phyloP scores from a whole-genome alignment of 768 basidiomycete genomes.

The Cubamyces sp. region DNA sequence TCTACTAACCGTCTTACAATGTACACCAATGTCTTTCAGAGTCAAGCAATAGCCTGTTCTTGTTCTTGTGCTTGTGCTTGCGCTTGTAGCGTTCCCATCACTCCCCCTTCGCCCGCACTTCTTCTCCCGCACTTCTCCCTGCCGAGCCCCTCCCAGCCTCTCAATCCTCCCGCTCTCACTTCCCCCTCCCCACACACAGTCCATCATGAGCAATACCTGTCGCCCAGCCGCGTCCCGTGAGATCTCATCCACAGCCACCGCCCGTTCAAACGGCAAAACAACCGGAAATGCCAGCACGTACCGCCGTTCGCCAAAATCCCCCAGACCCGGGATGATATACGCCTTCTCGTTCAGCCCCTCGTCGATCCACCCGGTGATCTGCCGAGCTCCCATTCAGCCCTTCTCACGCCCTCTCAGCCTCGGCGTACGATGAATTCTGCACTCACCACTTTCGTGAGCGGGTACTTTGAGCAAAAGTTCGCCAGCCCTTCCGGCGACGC shows the following conservation, averaged over 20 bases:
- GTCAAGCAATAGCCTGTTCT: too few relatives aligned
- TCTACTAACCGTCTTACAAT: too few relatives aligned
- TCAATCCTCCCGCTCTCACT: neutral
- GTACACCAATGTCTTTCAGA: too few relatives aligned
- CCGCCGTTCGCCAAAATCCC: conserved; percentile 96
- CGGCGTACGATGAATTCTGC: neutral
- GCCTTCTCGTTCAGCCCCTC: conserved; percentile 88
- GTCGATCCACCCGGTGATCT: conserved; percentile 98
- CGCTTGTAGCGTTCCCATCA: neutral
- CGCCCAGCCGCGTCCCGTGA: neutral
- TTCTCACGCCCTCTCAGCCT: neutral
- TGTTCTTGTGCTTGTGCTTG: too few relatives aligned
- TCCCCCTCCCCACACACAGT: neutral
- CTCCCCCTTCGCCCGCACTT: neutral
- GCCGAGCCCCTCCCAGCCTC: conserved; percentile 1
- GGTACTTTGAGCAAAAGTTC: conserved; percentile 77
- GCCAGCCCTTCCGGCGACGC: conserved; percentile 89
- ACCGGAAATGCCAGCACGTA: conserved; percentile 32
- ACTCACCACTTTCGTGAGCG: conserved; percentile 76
- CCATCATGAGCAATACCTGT: conserved; percentile 26
- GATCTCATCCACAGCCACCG: too few relatives aligned
- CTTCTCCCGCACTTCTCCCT: neutral
- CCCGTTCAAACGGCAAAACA: neutral
- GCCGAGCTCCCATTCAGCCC: conserved; percentile 14
- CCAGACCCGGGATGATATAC: conserved; percentile 92